These are phyloP conservation scores for Aspergillus sp. DNA, from an alignment of 2,329 filamentous ascomycete species.

Conservation along the genomic window DNA sequence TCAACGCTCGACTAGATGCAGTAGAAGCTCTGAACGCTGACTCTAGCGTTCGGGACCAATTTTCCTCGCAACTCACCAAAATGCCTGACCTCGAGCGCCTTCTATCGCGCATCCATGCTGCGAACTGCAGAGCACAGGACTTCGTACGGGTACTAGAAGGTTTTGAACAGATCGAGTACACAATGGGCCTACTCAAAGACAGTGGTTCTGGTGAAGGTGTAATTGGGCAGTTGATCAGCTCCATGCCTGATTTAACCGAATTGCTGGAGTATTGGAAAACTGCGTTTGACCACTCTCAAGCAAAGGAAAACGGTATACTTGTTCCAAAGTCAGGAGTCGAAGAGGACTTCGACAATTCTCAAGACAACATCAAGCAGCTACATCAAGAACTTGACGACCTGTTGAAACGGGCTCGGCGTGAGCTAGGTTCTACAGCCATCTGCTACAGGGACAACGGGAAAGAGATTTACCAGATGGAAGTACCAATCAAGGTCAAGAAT, in stretches of 20 bases:
- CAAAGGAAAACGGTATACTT: slow-evolving; percentile 75
- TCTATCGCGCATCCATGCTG: slow-evolving; percentile 91
- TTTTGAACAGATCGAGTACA: slow-evolving; percentile 97
- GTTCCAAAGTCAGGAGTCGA: slow-evolving; percentile 86
- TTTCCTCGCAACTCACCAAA: slow-evolving; percentile 82
- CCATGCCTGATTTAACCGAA: slow-evolving; percentile 80
- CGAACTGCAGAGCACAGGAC: slow-evolving; percentile 84
- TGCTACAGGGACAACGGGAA: slow-evolving; percentile 87
- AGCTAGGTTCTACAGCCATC: slow-evolving; percentile 71
- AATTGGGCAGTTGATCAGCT: slow-evolving; percentile 75
- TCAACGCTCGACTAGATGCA: slow-evolving; percentile 91
- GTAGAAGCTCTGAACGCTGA: slow-evolving; percentile 91
- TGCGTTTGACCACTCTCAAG: slow-evolving; percentile 82
- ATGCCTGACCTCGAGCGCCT: slow-evolving; percentile 92
- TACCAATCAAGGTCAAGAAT: slow-evolving; percentile 76
- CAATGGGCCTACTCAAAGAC: slow-evolving; percentile 73
- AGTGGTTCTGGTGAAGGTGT: slow-evolving; percentile 78
- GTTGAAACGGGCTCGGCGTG: slow-evolving; percentile 68
- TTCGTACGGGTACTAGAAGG: slow-evolving; percentile 93
- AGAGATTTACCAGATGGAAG: slow-evolving; percentile 94
- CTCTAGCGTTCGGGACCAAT: slow-evolving; percentile 75
- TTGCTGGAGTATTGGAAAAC: slow-evolving; percentile 83
- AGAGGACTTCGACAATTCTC: slow-evolving; percentile 84
- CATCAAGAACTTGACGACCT: slow-evolving; percentile 70
- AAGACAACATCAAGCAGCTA: slow-evolving; percentile 73